These are phyloP conservation scores for Miscanthus sacchariflorus DNA, from an alignment of 202 grass and related monocot genomes.

Conservation along the genomic window DNA sequence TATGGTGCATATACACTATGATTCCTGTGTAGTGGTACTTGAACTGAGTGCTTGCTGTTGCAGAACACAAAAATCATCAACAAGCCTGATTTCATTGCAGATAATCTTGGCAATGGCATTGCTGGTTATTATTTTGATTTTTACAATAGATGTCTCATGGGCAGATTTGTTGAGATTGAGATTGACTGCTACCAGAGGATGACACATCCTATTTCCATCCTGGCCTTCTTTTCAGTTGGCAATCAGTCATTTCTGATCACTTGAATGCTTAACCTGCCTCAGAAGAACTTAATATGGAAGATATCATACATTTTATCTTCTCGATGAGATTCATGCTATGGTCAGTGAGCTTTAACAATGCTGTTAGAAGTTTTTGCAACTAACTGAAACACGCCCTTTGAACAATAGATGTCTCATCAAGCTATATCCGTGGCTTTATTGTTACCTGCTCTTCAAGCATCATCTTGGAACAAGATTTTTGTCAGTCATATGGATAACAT, in stretches of 20 bases:
- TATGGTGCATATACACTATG: slow-evolving; percentile 25
- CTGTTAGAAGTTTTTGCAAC: slow-evolving; percentile 54
- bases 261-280: slow-evolving; percentile 38
- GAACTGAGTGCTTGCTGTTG: slow-evolving; percentile 44
- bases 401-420: slow-evolving; percentile 24
- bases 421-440: slow-evolving; percentile 53
- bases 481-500: slow-evolving; percentile 50
- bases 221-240: slow-evolving; percentile 50
- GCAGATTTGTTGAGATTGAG: slow-evolving; percentile 54
- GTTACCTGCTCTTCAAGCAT: slow-evolving; percentile 35
- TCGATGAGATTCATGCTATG: slow-evolving; percentile 46
- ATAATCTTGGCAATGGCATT: slow-evolving; percentile 56
- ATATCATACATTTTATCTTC: slow-evolving; percentile 42
- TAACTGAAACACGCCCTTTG: slow-evolving; percentile 45
- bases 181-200: slow-evolving; percentile 42
- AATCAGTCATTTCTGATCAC: slow-evolving; percentile 39
- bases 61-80: slow-evolving; percentile 41
- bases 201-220: slow-evolving; percentile 42
- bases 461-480: slow-evolving; percentile 37
- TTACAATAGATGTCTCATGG: slow-evolving; percentile 43
- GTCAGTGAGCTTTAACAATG: slow-evolving; percentile 45
- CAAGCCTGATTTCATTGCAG: slow-evolving; percentile 54
- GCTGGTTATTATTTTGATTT: slow-evolving; percentile 61
- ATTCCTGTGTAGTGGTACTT: slow-evolving; percentile 22
- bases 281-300: slow-evolving; percentile 42